Percentiles rank a stretch among this genome's conserved stretches.
These are phyloP conservation scores for Syzygium grande DNA, from an alignment of 345 rosid species.

Conservation along the genomic window DNA sequence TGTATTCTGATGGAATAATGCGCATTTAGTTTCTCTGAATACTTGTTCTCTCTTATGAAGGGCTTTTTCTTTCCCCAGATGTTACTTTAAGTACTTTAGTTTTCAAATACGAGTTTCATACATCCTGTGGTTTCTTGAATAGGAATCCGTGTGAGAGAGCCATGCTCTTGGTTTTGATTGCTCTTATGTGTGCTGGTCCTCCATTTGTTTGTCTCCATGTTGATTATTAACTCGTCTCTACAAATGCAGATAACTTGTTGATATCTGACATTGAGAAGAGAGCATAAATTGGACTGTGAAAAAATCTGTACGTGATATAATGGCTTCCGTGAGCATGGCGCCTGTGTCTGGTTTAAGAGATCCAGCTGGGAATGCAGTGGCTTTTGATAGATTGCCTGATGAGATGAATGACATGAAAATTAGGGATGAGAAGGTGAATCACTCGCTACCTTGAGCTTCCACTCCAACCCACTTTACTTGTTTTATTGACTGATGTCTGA, in stretches of 20 bases:
- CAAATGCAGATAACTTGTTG: neutral
- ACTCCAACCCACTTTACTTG: neutral
- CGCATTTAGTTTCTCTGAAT: neutral
- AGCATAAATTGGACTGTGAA: neutral
- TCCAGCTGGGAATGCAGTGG: conserved; percentile 32
- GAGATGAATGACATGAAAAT: conserved; percentile 93
- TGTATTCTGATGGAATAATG: neutral
- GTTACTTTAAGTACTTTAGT: neutral
- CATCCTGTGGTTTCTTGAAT: neutral
- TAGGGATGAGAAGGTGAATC: conserved; percentile 68
- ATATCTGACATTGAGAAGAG: neutral
- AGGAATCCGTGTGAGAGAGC: neutral
- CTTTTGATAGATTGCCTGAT: conserved; percentile 73
- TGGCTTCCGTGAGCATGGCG: conserved; percentile 56
- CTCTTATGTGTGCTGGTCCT: neutral
- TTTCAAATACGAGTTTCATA: neutral
- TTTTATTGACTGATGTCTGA: neutral
- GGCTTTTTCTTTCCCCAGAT: neutral
- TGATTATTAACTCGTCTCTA: neutral
- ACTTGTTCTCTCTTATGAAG: neutral
- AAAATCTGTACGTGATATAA: conserved; percentile 6
- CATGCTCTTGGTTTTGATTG: neutral
- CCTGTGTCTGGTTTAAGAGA: conserved; percentile 52
- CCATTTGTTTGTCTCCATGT: neutral
- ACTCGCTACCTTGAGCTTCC: neutral